Evolutionary conservation across 2,329 filamentous ascomycete genomes (phyloP).

Genomic region (Thelonectria rubi): DNA sequence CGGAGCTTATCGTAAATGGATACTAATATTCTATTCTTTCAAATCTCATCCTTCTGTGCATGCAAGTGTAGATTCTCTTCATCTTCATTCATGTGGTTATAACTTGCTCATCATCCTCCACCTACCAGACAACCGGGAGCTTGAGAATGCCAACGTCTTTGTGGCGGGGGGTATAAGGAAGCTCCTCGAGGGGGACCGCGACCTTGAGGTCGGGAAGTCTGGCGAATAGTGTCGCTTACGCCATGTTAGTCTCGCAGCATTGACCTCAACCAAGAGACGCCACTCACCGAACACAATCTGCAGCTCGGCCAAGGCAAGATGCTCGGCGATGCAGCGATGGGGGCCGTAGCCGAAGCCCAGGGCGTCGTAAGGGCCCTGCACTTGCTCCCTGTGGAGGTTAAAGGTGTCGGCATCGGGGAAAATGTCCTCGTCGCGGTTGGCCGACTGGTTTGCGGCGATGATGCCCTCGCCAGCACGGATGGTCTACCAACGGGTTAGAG

Average conservation of each 20-base stretch:
- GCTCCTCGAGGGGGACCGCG: conserved; percentile 49
- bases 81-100: neutral
- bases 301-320: conserved; percentile 54
- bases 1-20: neutral
- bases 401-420: conserved; percentile 54
- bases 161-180: conserved; percentile 50
- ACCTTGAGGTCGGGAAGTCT: conserved; percentile 52
- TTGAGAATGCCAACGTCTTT: conserved; percentile 53
- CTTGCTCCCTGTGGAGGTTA: conserved; percentile 51
- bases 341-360: conserved; percentile 58
- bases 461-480: conserved; percentile 57
- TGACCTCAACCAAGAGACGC: neutral
- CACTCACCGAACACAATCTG: conserved; percentile 54
- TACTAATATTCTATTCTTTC: neutral
- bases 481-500: conserved; percentile 30
- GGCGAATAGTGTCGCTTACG: conserved; percentile 50
- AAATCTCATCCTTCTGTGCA: neutral
- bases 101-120: neutral
- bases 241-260: neutral
- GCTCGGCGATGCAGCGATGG: conserved; percentile 58
- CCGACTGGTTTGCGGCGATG: conserved; percentile 58
- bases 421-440: conserved; percentile 57
- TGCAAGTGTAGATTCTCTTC: neutral
- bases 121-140: conserved; percentile 49
- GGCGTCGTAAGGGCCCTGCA: conserved; percentile 42